These are phyloP conservation scores for Entomophthora muscae DNA, from an alignment of 371 early-diverging fungal genomes.

Conservation along the genomic window DNA sequence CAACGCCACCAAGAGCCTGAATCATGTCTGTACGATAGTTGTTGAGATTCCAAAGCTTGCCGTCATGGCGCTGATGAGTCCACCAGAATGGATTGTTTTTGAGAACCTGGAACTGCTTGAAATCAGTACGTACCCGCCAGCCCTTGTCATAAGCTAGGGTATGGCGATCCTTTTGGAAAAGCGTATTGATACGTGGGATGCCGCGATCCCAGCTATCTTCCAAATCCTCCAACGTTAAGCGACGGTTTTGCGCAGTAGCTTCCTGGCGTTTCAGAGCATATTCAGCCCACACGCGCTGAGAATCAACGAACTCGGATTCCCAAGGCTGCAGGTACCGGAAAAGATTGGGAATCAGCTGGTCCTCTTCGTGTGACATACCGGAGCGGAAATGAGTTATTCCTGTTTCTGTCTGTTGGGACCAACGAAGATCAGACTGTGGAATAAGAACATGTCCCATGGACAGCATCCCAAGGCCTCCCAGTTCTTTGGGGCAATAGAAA, in stretches of 20 bases:
- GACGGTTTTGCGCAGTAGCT: conserved; percentile 87
- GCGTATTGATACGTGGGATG: conserved; percentile 96
- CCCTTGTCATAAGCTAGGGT: conserved; percentile 97
- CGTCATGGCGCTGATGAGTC: conserved; percentile 90
- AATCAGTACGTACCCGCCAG: conserved; percentile 93
- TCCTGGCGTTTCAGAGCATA: conserved; percentile 94
- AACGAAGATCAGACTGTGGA: conserved; percentile 90
- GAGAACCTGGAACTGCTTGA: conserved; percentile 90
- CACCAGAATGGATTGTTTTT: conserved; percentile 95
- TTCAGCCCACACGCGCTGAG: conserved; percentile 97
- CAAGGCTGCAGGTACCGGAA: conserved; percentile 96
- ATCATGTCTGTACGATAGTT: conserved; percentile 97
- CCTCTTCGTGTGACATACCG: conserved; percentile 96
- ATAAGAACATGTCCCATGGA: conserved; percentile 97
- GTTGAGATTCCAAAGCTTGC: conserved; percentile 92
- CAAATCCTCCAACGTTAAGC: conserved; percentile 88
- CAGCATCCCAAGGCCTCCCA: conserved; percentile 98
- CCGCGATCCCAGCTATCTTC: conserved; percentile 98
- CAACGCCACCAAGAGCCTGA: conserved; percentile 95
- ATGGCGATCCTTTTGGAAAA: conserved; percentile 90
- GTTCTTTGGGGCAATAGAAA: conserved; percentile 83
- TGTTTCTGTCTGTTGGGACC: conserved; percentile 92
- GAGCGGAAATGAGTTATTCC: conserved; percentile 96
- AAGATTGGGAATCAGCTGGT: conserved; percentile 92
- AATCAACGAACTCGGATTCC: conserved; percentile 96